These are phyloP conservation scores for Epicoccum sorghinum DNA, from an alignment of 2,329 filamentous ascomycete genomes.

Conservation along the genomic window DNA sequence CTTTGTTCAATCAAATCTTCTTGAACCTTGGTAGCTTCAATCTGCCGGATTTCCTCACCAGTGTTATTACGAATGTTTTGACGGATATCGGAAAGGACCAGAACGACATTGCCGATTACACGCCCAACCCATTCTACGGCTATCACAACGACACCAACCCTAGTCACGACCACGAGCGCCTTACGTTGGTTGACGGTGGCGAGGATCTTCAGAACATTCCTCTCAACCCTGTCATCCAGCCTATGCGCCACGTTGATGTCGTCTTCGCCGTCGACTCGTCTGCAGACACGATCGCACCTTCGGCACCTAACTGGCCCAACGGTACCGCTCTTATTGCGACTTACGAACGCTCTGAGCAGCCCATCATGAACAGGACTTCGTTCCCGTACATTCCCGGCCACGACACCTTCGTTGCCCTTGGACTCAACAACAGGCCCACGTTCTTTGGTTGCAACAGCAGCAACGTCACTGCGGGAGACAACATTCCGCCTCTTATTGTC, in stretches of 20 bases:
- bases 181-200: conserved; percentile 80
- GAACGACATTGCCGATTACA: conserved; percentile 76
- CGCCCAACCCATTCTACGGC: conserved; percentile 75
- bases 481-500: conserved; percentile 71
- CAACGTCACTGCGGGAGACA: conserved; percentile 62
- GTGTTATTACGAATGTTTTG: conserved; percentile 61
- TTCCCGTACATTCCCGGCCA: conserved; percentile 76
- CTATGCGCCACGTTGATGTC: conserved; percentile 73
- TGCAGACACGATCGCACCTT: conserved; percentile 65
- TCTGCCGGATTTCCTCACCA: conserved; percentile 58
- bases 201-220: conserved; percentile 81
- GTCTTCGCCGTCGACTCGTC: conserved; percentile 82
- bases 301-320: conserved; percentile 71
- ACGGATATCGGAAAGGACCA: conserved; percentile 61
- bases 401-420: conserved; percentile 79
- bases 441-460: conserved; percentile 79
- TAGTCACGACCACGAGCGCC: conserved; percentile 58
- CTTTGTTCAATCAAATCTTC: conserved; percentile 81
- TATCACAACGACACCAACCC: conserved; percentile 67
- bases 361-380: conserved; percentile 68
- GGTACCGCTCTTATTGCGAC: conserved; percentile 76
- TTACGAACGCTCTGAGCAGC: conserved; percentile 68
- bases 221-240: conserved; percentile 77
- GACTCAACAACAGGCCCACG: conserved; percentile 73
- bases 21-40: conserved; percentile 64